Percentiles rank a stretch among this genome's conserved stretches.
These are phyloP conservation scores for Tetradesmus obliquus DNA, from an alignment of 139 green algal species.

Conservation along the genomic window DNA sequence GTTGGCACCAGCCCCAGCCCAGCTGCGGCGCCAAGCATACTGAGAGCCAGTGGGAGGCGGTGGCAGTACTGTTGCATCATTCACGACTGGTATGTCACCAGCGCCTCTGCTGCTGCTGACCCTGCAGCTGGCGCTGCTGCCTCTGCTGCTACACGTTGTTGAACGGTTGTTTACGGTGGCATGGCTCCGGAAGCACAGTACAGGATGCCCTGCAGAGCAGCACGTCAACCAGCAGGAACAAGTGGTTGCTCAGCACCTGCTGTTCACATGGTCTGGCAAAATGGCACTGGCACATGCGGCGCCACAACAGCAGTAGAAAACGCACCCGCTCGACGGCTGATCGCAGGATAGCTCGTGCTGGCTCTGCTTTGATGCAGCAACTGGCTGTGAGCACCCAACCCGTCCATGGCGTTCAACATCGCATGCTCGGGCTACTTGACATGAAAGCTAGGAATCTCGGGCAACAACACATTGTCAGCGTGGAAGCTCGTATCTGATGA, in stretches of 20 bases:
- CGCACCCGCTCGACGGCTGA: not conserved
- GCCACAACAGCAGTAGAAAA: not conserved
- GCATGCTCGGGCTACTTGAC: not conserved
- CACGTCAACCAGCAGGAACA: not conserved
- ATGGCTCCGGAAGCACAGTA: not conserved
- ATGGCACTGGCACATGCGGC: not conserved
- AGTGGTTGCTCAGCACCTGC: not conserved
- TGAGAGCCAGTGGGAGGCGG: slow-evolving; percentile 33
- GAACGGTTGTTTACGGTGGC: not conserved
- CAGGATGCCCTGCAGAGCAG: not conserved
- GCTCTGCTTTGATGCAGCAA: not conserved
- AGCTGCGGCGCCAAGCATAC: slow-evolving; percentile 42
- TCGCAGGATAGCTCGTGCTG: not conserved
- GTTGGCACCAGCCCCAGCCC: not conserved
- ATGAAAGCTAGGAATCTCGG: too few species aligned
- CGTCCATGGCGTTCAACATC: not conserved
- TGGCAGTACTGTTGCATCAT: slow-evolving; percentile 33
- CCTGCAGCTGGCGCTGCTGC: not conserved
- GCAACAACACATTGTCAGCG: too few species aligned
- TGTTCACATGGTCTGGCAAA: not conserved
- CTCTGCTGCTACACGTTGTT: not conserved
- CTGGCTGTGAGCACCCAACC: not conserved
- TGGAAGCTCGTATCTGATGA: not conserved
- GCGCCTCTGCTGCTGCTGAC: not conserved
- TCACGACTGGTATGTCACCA: slow-evolving; percentile 4